These are phyloP conservation scores for Chalciporus pseudorubinellus DNA, from an alignment of 768 basidiomycete species.

Conservation along the genomic window DNA sequence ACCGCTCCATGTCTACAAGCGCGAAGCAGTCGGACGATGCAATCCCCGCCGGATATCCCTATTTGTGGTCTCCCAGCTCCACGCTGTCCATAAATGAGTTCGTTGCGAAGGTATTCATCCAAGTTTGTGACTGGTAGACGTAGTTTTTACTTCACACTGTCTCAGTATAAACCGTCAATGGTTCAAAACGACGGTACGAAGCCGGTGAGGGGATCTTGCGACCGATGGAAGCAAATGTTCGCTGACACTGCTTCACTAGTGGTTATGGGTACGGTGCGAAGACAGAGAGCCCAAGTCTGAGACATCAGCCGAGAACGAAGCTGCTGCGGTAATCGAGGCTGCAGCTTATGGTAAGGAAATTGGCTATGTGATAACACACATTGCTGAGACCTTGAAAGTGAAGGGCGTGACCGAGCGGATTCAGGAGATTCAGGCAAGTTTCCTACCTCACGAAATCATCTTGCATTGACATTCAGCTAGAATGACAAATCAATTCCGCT, in stretches of 20 bases:
- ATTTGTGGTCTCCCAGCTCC: slow-evolving; percentile 49
- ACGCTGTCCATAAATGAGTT: slow-evolving; percentile 49
- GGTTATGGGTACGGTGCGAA: slow-evolving; percentile 57
- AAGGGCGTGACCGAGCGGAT: slow-evolving; percentile 54
- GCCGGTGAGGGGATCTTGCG: slow-evolving; percentile 50
- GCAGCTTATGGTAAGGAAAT: slow-evolving; percentile 38
- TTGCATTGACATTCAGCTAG: slow-evolving; percentile 33
- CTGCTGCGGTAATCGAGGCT: slow-evolving; percentile 46
- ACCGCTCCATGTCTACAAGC: slow-evolving; percentile 13
- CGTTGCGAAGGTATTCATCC: slow-evolving; percentile 45
- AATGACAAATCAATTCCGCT: slow-evolving; percentile 64
- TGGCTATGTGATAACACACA: neutral
- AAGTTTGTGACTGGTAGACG: neutral
- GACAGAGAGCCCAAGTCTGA: slow-evolving; percentile 5
- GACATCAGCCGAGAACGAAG: slow-evolving; percentile 10
- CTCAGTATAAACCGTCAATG: slow-evolving; percentile 75
- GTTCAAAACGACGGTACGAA: slow-evolving; percentile 75
- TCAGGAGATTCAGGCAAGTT: slow-evolving; percentile 56
- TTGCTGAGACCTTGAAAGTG: slow-evolving; percentile 38
- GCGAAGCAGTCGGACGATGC: slow-evolving; percentile 36
- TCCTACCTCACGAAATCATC: neutral
- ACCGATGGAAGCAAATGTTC: neutral
- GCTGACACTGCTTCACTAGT: slow-evolving; percentile 37
- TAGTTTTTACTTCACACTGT: neutral
- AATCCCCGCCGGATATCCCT: slow-evolving; percentile 43